A percentile compares a stretch with the other conserved stretches of the same genome.
Conservation (phyloP, 2,329 filamentous ascomycete species). For the Xylariaceae sp. region DNA sequence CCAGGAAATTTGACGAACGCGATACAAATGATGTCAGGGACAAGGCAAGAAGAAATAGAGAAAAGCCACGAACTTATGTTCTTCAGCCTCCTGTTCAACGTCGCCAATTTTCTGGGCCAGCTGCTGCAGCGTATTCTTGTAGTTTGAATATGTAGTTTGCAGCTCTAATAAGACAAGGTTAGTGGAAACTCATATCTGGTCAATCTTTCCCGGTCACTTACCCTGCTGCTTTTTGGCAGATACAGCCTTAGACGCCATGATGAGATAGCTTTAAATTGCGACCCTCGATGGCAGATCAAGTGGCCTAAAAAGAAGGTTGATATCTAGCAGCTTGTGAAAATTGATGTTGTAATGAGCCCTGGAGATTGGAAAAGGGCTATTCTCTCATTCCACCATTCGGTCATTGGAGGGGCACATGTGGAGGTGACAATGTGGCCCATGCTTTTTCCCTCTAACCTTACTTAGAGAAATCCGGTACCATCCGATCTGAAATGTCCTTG, state of each 20-base stretch:
- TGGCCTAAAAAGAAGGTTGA: constrained; percentile 5
- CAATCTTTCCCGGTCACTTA: constrained; percentile 37
- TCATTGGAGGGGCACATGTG: constrained; percentile 27
- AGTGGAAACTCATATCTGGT: constrained; percentile 13
- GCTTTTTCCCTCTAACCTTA: constrained; percentile 10
- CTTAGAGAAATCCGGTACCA: too few species aligned
- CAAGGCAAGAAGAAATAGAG: constrained; percentile 5
- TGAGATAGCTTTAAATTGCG: background rate
- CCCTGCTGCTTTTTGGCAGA: constrained; percentile 76
- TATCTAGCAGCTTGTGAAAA: constrained; percentile 12
- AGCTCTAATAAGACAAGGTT: constrained; percentile 62
- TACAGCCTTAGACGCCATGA: constrained; percentile 55
- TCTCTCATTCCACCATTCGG: too few species aligned
- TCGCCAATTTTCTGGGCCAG: constrained; percentile 96
- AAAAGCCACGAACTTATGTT: constrained; percentile 79
- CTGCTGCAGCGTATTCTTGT: constrained; percentile 80
- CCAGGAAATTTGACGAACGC: constrained; percentile 6
- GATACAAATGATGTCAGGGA: constrained; percentile 23
- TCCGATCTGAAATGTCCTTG: background rate
- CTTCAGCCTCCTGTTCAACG: constrained; percentile 95
- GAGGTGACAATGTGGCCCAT: constrained; percentile 28
- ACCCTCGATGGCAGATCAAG: background rate
- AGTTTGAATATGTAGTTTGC: constrained; percentile 78
- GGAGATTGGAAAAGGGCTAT: background rate
- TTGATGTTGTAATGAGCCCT: constrained; percentile 13